Conservation (phyloP, 2,329 filamentous ascomycete genomes). For the Epichloe uncinata region DNA sequence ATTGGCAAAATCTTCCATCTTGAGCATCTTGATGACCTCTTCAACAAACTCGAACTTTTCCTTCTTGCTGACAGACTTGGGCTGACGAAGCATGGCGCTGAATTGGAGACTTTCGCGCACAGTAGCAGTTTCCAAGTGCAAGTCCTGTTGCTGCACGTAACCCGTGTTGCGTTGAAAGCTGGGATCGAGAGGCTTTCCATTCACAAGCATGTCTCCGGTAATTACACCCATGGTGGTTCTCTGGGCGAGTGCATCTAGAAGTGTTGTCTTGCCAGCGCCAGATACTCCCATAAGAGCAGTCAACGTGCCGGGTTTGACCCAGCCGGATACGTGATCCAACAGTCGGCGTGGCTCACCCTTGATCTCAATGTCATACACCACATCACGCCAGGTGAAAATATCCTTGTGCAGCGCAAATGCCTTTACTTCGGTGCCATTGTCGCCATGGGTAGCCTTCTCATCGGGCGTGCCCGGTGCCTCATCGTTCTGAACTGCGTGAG, state of each 20-base stretch:
- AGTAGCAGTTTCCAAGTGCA: conserved; percentile 41
- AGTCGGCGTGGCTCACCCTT: conserved; percentile 59
- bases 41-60: conserved; percentile 52
- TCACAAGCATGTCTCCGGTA: conserved; percentile 53
- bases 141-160: conserved; percentile 54
- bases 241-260: conserved; percentile 28
- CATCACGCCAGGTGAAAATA: conserved; percentile 68
- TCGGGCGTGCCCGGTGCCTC: conserved; percentile 14
- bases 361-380: conserved; percentile 59
- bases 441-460: conserved; percentile 6
- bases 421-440: conserved; percentile 11
- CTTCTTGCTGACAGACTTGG: conserved; percentile 33
- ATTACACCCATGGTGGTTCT: conserved; percentile 48
- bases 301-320: conserved; percentile 79
- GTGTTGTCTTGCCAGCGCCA: conserved; percentile 30
- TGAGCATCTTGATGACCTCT: conserved; percentile 50
- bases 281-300: conserved; percentile 63
- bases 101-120: conserved; percentile 42
- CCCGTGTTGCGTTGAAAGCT: conserved; percentile 53
- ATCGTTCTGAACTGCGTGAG: conserved; percentile 17
- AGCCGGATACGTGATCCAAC: conserved; percentile 69
- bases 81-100: conserved; percentile 45
- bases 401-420: conserved; percentile 31
- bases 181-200: conserved; percentile 40
- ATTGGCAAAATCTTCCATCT: conserved; percentile 54